Conservation (phyloP, 345 rosid genomes). For the Conringia planisiliqua region DNA sequence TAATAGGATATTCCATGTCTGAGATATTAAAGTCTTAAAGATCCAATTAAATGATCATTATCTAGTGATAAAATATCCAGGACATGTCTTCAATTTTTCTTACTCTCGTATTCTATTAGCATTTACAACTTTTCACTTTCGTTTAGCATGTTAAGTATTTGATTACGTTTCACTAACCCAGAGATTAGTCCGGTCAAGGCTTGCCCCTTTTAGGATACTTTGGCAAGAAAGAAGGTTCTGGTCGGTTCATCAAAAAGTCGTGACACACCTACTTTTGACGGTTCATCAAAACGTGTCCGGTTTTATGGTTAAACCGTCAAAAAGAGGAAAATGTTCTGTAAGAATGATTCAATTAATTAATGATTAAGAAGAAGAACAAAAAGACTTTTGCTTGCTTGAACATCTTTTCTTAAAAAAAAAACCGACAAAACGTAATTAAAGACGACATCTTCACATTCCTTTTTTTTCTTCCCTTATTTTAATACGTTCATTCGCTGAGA, state of each 20-base stretch:
- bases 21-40: too few relatives aligned
- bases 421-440: neutral
- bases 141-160: too few relatives aligned
- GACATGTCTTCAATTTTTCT: too few relatives aligned
- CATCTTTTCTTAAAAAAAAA: neutral
- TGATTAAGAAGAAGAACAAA: neutral
- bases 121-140: too few relatives aligned
- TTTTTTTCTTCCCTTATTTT: neutral
- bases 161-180: too few relatives aligned
- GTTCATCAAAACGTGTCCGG: slow-evolving; percentile 18
- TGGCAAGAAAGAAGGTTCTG: neutral
- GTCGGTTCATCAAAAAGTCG: neutral
- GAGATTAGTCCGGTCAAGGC: too few relatives aligned
- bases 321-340: neutral
- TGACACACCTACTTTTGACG: slow-evolving; percentile 10
- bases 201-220: neutral
- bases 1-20: too few relatives aligned
- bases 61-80: too few relatives aligned
- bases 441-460: slow-evolving; percentile 14
- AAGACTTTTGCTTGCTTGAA: slow-evolving; percentile 5
- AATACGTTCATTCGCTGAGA: neutral
- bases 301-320: neutral
- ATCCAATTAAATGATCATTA: too few relatives aligned
- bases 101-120: too few relatives aligned
- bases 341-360: neutral